Base-by-base conservation (phyloP, 2,329 filamentous ascomycete species). In the Aspergillus brasiliensis region DNA sequence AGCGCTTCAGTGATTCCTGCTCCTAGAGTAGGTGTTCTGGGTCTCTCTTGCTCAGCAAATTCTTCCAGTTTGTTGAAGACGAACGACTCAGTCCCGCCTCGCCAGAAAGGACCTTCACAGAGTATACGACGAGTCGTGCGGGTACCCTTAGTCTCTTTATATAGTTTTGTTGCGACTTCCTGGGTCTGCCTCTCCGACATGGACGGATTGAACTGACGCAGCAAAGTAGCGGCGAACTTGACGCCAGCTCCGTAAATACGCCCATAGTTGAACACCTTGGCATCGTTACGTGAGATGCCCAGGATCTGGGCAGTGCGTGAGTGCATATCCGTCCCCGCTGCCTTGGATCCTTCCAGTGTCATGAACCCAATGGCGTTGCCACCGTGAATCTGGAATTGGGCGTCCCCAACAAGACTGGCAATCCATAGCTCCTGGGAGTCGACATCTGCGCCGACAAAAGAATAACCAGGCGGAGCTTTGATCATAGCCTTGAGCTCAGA, bases 381-480 rank as follows among this genome's bases (percentile, higher is more conserved):
- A 44, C 95, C 96, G 67, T 99, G 95, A 1, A 99, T 82, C 71
- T 92, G 90, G 80, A 99, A 99, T 23, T 93, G 92, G 3, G 95
- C 91, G 74, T 99, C 95, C 23, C 95, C 95, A 2, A 99, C 86
- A 1, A 99, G 83, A 75, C 92, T 97, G 3, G 95, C 96, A 69
- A 99, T 99, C 95, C 96, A 99, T 6, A 99, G 83, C 75, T 99
- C 95, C 74, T 99, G 89, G 2, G 93, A 97, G 73, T 99, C 95
- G 4, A 99, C 95, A 77, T 99, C 95, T 4, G 96, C 95, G 27
- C 96, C 95, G 15, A 99, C 95, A 72, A 99, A 97, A 65, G 85
- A 89, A 72, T 98, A 96, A 6, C 94, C 95, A 15, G 89, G 84
- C 0, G 95, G 95, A 13, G 96, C 93, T 71, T 88, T 90, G 66